phyloP scores from a whole-genome alignment of 192 early-diverging fungal species.

The Coemansia erecta region DNA sequence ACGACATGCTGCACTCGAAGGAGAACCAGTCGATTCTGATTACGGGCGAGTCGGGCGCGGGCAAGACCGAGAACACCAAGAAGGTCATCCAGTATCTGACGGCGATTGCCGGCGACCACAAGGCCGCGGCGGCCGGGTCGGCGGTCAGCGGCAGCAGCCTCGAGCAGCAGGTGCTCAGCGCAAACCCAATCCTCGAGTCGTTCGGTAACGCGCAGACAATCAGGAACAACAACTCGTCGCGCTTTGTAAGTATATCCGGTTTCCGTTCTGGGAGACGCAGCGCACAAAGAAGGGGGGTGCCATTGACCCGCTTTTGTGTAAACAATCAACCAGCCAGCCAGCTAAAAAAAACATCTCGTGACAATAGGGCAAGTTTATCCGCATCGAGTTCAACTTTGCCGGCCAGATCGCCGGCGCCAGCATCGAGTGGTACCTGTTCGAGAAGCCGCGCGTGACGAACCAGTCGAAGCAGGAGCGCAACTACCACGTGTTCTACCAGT shows the following conservation, averaged over 20 bases:
- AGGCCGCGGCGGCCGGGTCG: constrained; percentile 18
- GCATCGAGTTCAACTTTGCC: constrained; percentile 88
- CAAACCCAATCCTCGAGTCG: constrained; percentile 96
- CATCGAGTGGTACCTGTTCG: constrained; percentile 95
- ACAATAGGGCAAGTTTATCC: constrained; percentile 89
- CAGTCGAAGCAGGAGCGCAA: constrained; percentile 91
- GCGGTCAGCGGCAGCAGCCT: constrained; percentile 57
- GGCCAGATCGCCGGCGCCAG: constrained; percentile 93
- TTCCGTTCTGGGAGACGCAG: too few relatives aligned
- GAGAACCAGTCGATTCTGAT: constrained; percentile 98
- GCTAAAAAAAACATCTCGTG: background rate
- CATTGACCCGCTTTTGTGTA: background rate
- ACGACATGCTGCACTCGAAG: constrained; percentile 89
- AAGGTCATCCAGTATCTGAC: constrained; percentile 98
- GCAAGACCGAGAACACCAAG: constrained; percentile 99
- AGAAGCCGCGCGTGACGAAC: constrained; percentile 94
- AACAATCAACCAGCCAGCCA: background rate
- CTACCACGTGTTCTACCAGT: constrained; percentile 98
- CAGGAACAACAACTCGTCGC: constrained; percentile 97
- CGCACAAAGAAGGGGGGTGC: too few relatives aligned
- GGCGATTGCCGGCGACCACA: constrained; percentile 72
- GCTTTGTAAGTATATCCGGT: constrained; percentile 63
- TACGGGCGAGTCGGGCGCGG: constrained; percentile 99
- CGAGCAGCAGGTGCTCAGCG: constrained; percentile 91
- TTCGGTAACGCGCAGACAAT: constrained; percentile 99